Base-by-base conservation (phyloP, 176 grass and related monocot species). In the Zizania latifolia region DNA sequence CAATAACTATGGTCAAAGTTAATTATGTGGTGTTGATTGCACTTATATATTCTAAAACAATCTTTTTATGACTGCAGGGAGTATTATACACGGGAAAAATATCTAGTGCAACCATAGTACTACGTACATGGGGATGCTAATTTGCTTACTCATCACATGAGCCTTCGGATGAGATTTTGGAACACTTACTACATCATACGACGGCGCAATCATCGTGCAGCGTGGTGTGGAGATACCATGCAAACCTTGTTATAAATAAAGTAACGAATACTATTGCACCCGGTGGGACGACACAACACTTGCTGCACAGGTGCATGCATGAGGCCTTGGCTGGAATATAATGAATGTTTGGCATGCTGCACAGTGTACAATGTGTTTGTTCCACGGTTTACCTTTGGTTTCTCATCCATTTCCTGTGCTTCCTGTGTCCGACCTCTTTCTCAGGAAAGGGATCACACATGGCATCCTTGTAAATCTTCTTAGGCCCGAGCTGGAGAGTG, bases 271-370 rank as follows among this genome's bases (percentile, higher is more conserved):
- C 51, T 40, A 33, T 58, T 51, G 30, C 40, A 48, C 23, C 38
- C 2, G 21, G 76, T 32, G 44, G 74, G 35, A 35, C 56, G n/a
- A 76, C 58, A 64, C 23, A n/a, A n/a, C n/a, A n/a, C n/a, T n/a
- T n/a, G n/a, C 15, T 67, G 23, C 1, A 23, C 6, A 65, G 78
- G 50, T 72, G 67, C 79, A 87, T 68, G 50, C 79, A 87, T 68
- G 39, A 58, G 65, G 78, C 78, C 32, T 68, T 61, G 58, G 9
- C 65, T 60, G 38, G 59, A 19, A 66, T 24, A 54, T 58, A 78
- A 87, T 36, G 73, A 78, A 59, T 82, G 78, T 65, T 87, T 87
- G 78, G 66, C 16, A 22, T 65, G 71, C 41, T 39, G 29, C 29
- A 72, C 46, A 77, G 36, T 66, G 73, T 27, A 38, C 23, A 15